Conservation (phyloP, 805 yeast species). For the Scheffersomyces lignosus region DNA sequence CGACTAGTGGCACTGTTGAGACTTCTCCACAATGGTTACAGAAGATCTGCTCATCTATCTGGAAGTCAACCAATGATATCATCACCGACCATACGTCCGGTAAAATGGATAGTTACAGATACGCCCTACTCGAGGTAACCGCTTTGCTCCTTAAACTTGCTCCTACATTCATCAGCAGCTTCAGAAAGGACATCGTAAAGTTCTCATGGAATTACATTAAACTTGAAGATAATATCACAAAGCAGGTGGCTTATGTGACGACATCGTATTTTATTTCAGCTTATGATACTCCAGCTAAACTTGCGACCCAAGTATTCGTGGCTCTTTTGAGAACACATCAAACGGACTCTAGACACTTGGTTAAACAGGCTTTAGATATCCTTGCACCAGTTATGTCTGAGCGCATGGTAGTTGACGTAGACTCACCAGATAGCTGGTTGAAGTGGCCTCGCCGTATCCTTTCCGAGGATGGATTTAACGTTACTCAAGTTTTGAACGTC, state of each 20-base stretch:
- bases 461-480: slow-evolving; percentile 85
- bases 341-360: slow-evolving; percentile 78
- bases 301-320: slow-evolving; percentile 90
- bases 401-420: slow-evolving; percentile 57
- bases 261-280: slow-evolving; percentile 83
- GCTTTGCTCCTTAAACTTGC: slow-evolving; percentile 72
- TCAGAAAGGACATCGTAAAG: slow-evolving; percentile 81
- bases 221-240: slow-evolving; percentile 82
- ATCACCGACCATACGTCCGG: slow-evolving; percentile 60
- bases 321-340: slow-evolving; percentile 85
- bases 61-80: slow-evolving; percentile 65
- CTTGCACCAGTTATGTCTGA: slow-evolving; percentile 84
- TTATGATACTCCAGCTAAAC: slow-evolving; percentile 83
- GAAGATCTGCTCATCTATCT: slow-evolving; percentile 59
- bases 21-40: slow-evolving; percentile 54
- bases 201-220: slow-evolving; percentile 94
- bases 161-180: slow-evolving; percentile 55
- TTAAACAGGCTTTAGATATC: slow-evolving; percentile 82
- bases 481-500: slow-evolving; percentile 80
- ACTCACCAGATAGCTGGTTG: slow-evolving; percentile 70
- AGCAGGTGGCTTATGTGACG: slow-evolving; percentile 89
- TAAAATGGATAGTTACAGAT: slow-evolving; percentile 68
- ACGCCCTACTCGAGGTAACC: slow-evolving; percentile 79
- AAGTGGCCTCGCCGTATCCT: slow-evolving; percentile 93
- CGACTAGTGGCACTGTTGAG: too few species aligned